Evolutionary conservation across 306 rosid genomes (phyloP).

Genomic region (Pyrus bretschneideri): DNA sequence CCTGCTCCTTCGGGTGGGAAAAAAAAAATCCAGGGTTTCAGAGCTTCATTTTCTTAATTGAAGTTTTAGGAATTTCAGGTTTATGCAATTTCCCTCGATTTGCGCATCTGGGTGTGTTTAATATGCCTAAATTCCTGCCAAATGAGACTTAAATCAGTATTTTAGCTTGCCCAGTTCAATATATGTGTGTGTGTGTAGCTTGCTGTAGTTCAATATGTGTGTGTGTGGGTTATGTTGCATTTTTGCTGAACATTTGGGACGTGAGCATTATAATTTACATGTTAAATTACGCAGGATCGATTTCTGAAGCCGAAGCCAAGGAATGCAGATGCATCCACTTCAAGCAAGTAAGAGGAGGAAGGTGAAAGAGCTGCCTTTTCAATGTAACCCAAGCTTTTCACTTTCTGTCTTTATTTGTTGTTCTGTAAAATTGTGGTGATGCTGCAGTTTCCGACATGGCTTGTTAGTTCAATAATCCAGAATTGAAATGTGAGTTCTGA

Average conservation of each 20-base stretch:
- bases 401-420: neutral
- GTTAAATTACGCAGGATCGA: slow-evolving; percentile 47
- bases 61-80: neutral
- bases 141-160: neutral
- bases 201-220: neutral
- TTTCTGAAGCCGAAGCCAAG: slow-evolving; percentile 33
- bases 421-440: neutral
- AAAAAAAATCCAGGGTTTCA: neutral
- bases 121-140: neutral
- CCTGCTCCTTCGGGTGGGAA: neutral
- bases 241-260: neutral
- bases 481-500: slow-evolving; percentile 8
- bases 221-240: neutral
- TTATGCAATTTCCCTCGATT: neutral
- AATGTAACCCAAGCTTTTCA: neutral
- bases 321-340: slow-evolving; percentile 24
- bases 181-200: neutral
- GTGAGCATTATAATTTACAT: neutral
- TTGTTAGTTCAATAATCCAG: slow-evolving; percentile 8
- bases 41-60: neutral
- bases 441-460: neutral
- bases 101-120: neutral
- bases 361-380: slow-evolving; percentile 16
- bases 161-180: neutral
- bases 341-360: slow-evolving; percentile 15